Evolutionary conservation across 208 protist species (phyloP), one percentile per base, ranked within the genome.

Genomic region (Leptomonas pyrrhocoris): DNA sequence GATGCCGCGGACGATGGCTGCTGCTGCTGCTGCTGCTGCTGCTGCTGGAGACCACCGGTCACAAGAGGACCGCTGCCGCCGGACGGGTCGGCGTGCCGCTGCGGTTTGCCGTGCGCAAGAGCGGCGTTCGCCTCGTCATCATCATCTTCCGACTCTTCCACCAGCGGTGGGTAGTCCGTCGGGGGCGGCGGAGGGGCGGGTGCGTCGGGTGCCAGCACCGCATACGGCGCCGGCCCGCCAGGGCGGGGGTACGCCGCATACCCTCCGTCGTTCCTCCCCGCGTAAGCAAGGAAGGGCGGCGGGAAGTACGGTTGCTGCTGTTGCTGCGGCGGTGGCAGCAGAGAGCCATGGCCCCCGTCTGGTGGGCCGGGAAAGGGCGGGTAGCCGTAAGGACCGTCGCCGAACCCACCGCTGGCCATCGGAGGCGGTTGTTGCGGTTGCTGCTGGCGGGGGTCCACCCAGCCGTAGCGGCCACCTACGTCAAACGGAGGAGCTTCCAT

Each of bases 81-180:
- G 46, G n/a, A n/a, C n/a, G n/a, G n/a, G n/a, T n/a, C n/a, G n/a
- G n/a, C n/a, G n/a, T n/a, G n/a, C n/a, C n/a, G 34, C 12, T 67
- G 59, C 30, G 60, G 68, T 23, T 25, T 55, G 68, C n/a, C 46
- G 31, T 48, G 21, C 36, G 21, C 27, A 42, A 23, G 23, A 15
- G 2, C 27, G 2, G 6, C n/a, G 15, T 28, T 13, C 21, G 34
- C 54, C 6, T 49, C 58, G 0, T 27, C 43, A 1, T 68, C 61
- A 5, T 68, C 68, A 30, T 73, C 68, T 36, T 69, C 71, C 7
- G 23, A 36, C 30, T 65, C 57, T 13, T 74, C 68, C 25, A 76
- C 71, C n/a, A 76, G 55, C 5, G 45, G 51, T 13, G 71, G 71
- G 43, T 76, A 76, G 27, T 25, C 27, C 30, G 61, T 40, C 2